Percentiles rank a stretch among this genome's conserved stretches.
Conservation (phyloP, 768 basidiomycete species). For the Boletus sensibilis region DNA sequence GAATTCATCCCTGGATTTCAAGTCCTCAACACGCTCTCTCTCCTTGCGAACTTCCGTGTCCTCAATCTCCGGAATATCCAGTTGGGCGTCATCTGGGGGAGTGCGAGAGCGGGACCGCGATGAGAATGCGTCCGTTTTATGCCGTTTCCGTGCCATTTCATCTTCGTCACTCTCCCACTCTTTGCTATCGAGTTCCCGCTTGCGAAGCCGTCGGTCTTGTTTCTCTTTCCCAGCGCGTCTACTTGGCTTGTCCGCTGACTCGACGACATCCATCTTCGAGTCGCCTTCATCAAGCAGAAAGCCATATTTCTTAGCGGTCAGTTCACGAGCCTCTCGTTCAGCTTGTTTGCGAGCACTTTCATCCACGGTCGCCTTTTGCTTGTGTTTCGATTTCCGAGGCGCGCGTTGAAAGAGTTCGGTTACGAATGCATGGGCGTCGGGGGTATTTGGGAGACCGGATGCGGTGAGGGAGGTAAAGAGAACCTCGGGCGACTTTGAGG, state of each 20-base stretch:
- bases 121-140: conserved; percentile 47
- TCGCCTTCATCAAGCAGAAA: conserved; percentile 88
- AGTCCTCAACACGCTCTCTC: conserved; percentile 72
- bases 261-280: conserved; percentile 40
- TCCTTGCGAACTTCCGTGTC: conserved; percentile 72
- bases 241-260: conserved; percentile 32
- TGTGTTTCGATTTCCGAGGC: conserved; percentile 77
- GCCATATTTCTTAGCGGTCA: conserved; percentile 72
- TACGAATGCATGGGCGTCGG: conserved; percentile 79
- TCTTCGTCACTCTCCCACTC: conserved; percentile 95
- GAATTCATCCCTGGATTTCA: conserved; percentile 89
- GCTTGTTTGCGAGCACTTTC: conserved; percentile 58
- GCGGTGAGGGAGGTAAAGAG: conserved; percentile 74
- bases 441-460: conserved; percentile 77
- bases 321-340: conserved; percentile 70
- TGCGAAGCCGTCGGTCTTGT: conserved; percentile 67
- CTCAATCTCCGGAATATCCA: conserved; percentile 64
- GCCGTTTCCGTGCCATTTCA: conserved; percentile 66
- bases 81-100: conserved; percentile 33
- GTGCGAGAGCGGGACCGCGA: conserved; percentile 25
- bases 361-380: conserved; percentile 43
- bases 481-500: conserved; percentile 75
- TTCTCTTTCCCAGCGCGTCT: conserved; percentile 43
- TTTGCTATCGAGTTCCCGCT: conserved; percentile 75
- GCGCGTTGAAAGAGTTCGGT: conserved; percentile 71